phyloP scores from a whole-genome alignment of 1,284 basidiomycete species.

The Xerocomus minutiporus region DNA sequence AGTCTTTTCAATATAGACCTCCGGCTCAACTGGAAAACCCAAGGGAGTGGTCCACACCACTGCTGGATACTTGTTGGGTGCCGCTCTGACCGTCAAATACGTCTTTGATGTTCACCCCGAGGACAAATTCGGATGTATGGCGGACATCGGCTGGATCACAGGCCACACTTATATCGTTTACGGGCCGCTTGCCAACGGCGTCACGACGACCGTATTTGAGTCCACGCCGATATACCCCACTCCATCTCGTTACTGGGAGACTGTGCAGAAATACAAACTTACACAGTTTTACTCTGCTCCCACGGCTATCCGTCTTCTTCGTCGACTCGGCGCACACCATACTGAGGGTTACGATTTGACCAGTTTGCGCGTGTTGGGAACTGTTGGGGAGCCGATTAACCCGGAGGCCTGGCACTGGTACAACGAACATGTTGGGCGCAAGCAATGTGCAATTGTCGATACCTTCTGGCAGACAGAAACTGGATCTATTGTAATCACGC shows the following conservation, averaged over 20 bases:
- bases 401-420: conserved; percentile 99
- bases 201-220: conserved; percentile 93
- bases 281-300: conserved; percentile 96
- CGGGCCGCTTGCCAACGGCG: conserved; percentile 89
- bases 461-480: conserved; percentile 99
- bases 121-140: conserved; percentile 96
- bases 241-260: conserved; percentile 95
- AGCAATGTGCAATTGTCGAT: conserved; percentile 92
- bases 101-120: conserved; percentile 95
- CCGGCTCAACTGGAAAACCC: conserved; percentile 93
- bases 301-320: conserved; percentile 89
- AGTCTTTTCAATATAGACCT: conserved; percentile 53
- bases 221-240: conserved; percentile 96
- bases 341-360: conserved; percentile 83
- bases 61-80: conserved; percentile 89
- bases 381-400: conserved; percentile 98
- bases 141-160: conserved; percentile 98
- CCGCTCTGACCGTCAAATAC: conserved; percentile 89
- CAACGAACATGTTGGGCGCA: conserved; percentile 88
- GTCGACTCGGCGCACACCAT: conserved; percentile 84
- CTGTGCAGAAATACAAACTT: conserved; percentile 88
- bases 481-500: conserved; percentile 91
- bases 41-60: conserved; percentile 97
- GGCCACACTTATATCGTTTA: conserved; percentile 98
- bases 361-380: conserved; percentile 83